A percentile compares a stretch with the other conserved stretches of the same genome.
Conservation (phyloP, 2,329 filamentous ascomycete genomes). For the Chrysosphaeria jannelii region DNA sequence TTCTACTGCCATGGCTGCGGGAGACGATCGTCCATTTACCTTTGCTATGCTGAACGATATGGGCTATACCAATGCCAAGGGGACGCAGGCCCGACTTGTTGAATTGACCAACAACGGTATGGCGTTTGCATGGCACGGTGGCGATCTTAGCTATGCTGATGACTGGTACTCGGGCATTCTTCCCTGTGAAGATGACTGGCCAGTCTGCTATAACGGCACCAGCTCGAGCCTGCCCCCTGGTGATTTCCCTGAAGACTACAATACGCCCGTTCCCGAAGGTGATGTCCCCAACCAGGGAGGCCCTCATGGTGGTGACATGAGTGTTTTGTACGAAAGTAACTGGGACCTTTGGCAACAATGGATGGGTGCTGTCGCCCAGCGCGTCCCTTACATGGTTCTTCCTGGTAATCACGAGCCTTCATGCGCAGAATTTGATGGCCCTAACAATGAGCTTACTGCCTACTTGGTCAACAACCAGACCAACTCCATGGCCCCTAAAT, state of each 20-base stretch:
- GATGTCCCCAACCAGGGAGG: conserved; percentile 15
- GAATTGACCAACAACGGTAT: conserved; percentile 12
- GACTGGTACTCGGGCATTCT: conserved; percentile 12
- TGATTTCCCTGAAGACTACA: conserved; percentile 11
- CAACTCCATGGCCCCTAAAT: conserved; percentile 12
- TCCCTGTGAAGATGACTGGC: conserved; percentile 15
- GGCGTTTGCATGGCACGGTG: conserved; percentile 21
- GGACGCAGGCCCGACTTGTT: conserved; percentile 14
- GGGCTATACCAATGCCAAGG: conserved; percentile 20
- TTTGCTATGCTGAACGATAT: conserved; percentile 20
- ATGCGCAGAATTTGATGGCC: conserved; percentile 17
- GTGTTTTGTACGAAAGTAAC: conserved; percentile 17
- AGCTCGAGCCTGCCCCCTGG: conserved; percentile 11
- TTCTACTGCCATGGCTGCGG: conserved; percentile 14
- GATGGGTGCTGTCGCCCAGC: conserved; percentile 12
- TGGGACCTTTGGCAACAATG: conserved; percentile 22
- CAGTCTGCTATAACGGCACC: conserved; percentile 20
- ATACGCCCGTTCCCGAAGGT: conserved; percentile 14
- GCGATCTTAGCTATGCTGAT: conserved; percentile 15
- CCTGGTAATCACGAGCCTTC: conserved; percentile 20
- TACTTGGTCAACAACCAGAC: conserved; percentile 14
- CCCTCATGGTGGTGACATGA: conserved; percentile 17
- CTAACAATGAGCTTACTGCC: conserved; percentile 13
- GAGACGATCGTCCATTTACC: conserved; percentile 12
- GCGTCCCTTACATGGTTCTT: conserved; percentile 18